These are phyloP conservation scores for Papiliotrema terrestris DNA, from an alignment of 1,284 basidiomycete genomes.

Conservation along the genomic window DNA sequence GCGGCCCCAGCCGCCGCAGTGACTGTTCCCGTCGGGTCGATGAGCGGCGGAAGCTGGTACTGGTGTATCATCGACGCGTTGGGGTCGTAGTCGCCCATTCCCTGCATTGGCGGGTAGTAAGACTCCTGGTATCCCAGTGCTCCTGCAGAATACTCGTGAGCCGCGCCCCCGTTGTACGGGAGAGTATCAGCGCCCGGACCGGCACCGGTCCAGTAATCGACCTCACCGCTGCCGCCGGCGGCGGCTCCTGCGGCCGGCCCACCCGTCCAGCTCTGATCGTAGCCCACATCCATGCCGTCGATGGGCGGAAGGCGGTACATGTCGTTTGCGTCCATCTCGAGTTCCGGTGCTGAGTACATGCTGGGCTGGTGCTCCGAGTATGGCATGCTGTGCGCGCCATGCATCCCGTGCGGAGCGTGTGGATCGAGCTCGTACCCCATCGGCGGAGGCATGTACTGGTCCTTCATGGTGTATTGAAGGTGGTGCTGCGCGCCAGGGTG, in stretches of 20 bases:
- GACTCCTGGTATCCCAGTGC: background rate
- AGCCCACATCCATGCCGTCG: slow-evolving; percentile 10
- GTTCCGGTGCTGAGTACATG: background rate
- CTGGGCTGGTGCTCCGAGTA: background rate
- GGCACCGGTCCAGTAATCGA: slow-evolving; percentile 4
- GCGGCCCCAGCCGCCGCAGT: background rate
- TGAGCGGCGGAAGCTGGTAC: background rate
- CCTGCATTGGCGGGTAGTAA: background rate
- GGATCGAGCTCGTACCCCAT: slow-evolving; percentile 26
- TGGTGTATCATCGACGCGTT: no score
- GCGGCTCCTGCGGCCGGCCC: background rate
- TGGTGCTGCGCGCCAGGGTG: slow-evolving; percentile 19
- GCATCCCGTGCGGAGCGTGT: no score
- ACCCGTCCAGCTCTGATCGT: slow-evolving; percentile 5
- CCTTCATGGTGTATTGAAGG: slow-evolving; percentile 18
- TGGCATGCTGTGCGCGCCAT: slow-evolving; percentile 10
- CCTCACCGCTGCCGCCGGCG: slow-evolving; percentile 3
- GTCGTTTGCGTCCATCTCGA: slow-evolving; percentile 5
- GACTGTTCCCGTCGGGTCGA: background rate
- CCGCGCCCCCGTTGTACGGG: background rate
- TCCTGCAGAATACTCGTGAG: background rate
- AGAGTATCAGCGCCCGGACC: background rate
- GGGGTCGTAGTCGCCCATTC: background rate
- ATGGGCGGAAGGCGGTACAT: slow-evolving; percentile 36
- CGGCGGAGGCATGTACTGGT: slow-evolving; percentile 19